A percentile compares a stretch with the other conserved stretches of the same genome.
These are phyloP conservation scores for Carnegiea gigantea DNA, from an alignment of 179 eudicot genomes.

Conservation along the genomic window DNA sequence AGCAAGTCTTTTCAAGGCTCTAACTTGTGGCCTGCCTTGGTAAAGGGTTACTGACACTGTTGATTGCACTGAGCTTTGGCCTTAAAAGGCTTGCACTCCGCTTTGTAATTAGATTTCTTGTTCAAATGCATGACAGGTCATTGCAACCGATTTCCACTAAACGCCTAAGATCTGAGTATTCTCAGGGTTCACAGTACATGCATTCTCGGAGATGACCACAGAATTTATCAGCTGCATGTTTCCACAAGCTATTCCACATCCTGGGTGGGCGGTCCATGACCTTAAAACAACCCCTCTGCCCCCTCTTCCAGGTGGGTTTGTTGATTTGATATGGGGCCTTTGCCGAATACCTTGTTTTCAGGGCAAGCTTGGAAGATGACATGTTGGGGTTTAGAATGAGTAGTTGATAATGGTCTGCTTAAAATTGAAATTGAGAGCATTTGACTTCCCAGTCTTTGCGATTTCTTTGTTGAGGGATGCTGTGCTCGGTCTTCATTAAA, in stretches of 20 bases:
- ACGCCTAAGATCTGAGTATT: constrained; percentile 55
- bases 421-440: neutral
- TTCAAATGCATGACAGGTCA: constrained; percentile 36
- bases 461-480: neutral
- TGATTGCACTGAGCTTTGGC: neutral
- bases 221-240: neutral
- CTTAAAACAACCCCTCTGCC: neutral
- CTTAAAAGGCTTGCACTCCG: too few species aligned
- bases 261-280: neutral
- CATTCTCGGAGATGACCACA: constrained; percentile 54
- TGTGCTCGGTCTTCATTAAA: too few species aligned
- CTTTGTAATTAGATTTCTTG: neutral
- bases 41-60: neutral
- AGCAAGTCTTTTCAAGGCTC: neutral
- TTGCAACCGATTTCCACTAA: constrained; percentile 49
- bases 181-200: constrained; percentile 46
- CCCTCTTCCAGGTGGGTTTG: too few species aligned
- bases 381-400: neutral
- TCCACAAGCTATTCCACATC: too few species aligned
- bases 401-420: neutral
- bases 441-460: neutral
- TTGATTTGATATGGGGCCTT: too few species aligned
- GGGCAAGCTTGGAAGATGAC: neutral
- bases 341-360: too few species aligned
- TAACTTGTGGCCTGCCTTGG: neutral